Evolutionary conservation across 805 yeast genomes (phyloP).

Genomic region (Starmerella sp.): DNA sequence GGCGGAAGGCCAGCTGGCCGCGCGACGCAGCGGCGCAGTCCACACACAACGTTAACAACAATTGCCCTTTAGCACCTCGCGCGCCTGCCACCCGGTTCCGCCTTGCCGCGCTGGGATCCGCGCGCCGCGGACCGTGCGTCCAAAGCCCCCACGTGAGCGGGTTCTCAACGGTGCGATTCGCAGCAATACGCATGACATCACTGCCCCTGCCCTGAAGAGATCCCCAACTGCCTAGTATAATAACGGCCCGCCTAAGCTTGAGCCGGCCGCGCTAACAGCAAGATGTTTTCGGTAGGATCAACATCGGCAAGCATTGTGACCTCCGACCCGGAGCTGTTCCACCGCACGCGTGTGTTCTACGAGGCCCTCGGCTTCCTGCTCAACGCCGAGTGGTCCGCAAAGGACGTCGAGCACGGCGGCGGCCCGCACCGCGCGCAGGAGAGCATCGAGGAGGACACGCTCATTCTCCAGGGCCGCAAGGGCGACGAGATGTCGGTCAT

Average conservation of each 20-base stretch:
- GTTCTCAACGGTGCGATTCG: constrained; percentile 1
- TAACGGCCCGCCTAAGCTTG: not conserved
- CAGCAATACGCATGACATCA: constrained; percentile 7
- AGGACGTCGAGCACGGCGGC: constrained; percentile 18
- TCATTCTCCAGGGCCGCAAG: constrained; percentile 22
- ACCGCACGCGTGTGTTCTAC: constrained; percentile 48
- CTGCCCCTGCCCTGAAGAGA: not conserved
- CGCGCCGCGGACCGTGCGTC: not conserved
- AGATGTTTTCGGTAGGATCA: constrained; percentile 41
- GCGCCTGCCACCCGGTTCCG: too few relatives aligned
- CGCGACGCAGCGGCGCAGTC: too few relatives aligned
- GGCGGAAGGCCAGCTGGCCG: too few relatives aligned
- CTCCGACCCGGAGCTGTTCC: constrained; percentile 35
- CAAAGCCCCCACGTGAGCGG: not conserved
- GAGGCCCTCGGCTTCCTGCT: constrained; percentile 34
- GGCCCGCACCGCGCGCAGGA: constrained; percentile 21
- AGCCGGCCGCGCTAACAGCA: not conserved
- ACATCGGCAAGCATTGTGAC: constrained; percentile 49
- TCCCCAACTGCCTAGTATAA: constrained; percentile 1
- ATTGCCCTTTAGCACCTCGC: too few relatives aligned
- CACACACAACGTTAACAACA: too few relatives aligned
- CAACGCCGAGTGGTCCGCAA: constrained; percentile 30
- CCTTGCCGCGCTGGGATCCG: not conserved
- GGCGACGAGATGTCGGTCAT: constrained; percentile 24
- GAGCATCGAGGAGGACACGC: constrained; percentile 26